A percentile compares a stretch with the other conserved stretches of the same genome.
These are phyloP conservation scores for Ganoderma boninense DNA, from an alignment of 1,284 basidiomycete genomes.

Conservation along the genomic window DNA sequence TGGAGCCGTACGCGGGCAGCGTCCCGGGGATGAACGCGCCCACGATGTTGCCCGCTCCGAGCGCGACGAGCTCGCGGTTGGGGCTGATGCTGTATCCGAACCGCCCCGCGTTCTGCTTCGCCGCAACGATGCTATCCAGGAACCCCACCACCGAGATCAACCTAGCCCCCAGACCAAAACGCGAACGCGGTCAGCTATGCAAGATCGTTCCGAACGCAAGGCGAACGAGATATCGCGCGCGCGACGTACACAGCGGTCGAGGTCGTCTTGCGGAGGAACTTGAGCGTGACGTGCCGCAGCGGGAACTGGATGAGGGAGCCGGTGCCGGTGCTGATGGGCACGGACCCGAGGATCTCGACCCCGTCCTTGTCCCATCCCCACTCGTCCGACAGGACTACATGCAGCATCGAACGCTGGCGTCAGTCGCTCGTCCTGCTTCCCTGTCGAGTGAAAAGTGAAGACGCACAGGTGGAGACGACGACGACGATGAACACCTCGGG, in stretches of 20 bases:
- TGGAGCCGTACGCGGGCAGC: constrained; percentile 89
- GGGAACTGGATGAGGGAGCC: constrained; percentile 73
- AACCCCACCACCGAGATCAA: constrained; percentile 80
- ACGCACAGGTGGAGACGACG: constrained; percentile 79
- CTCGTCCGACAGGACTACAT: constrained; percentile 71
- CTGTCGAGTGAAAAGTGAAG: neutral
- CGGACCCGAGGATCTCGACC: constrained; percentile 83
- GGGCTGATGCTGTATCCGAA: constrained; percentile 91
- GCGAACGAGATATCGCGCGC: constrained; percentile 3
- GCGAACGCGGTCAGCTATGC: constrained; percentile 7
- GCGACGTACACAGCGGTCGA: constrained; percentile 76
- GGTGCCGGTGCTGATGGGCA: constrained; percentile 67
- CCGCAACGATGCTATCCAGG: constrained; percentile 85
- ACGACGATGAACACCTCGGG: constrained; percentile 89
- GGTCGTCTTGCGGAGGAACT: constrained; percentile 77
- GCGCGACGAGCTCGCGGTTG: constrained; percentile 89
- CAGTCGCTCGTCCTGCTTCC: neutral
- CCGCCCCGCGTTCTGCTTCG: constrained; percentile 85
- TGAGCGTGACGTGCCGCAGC: constrained; percentile 63
- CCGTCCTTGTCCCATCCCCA: constrained; percentile 83
- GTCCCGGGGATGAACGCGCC: constrained; percentile 87
- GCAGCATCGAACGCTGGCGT: neutral
- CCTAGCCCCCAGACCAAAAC: constrained; percentile 46
- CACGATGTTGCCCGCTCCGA: constrained; percentile 85
- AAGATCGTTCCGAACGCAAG: neutral